Evolutionary conservation across 2,329 filamentous ascomycete species (phyloP).

Genomic region (Conoideocrella luteorostrata): DNA sequence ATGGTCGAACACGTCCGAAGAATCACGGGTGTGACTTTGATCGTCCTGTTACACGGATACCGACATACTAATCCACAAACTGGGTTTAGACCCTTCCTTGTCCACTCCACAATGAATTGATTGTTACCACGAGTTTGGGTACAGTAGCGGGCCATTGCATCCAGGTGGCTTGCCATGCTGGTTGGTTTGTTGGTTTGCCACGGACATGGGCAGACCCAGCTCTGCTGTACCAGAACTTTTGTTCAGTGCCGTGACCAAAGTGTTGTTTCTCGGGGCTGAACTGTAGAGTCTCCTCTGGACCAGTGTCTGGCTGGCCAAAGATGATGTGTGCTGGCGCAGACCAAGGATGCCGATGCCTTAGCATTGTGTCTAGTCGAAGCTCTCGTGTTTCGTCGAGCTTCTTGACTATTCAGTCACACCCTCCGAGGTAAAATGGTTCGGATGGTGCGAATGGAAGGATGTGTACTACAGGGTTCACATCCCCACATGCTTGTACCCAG

Average conservation of each 20-base stretch:
- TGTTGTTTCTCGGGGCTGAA: too few species aligned
- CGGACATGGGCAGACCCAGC: too few species aligned
- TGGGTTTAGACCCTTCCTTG: not conserved
- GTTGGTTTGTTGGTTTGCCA: not conserved
- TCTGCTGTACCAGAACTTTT: too few species aligned
- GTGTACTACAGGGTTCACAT: not conserved
- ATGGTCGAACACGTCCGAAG: not conserved
- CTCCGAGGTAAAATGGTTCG: not conserved
- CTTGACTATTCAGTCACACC: too few species aligned
- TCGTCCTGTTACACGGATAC: not conserved
- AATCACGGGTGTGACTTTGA: not conserved
- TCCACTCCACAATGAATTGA: not conserved
- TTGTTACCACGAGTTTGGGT: not conserved
- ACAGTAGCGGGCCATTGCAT: too few species aligned
- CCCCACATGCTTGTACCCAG: not conserved
- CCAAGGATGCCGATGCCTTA: too few species aligned
- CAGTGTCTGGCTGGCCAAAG: too few species aligned
- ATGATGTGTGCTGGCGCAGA: too few species aligned
- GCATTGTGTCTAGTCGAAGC: too few species aligned
- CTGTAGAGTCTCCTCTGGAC: too few species aligned
- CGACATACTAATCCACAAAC: not conserved
- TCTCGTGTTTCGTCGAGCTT: too few species aligned
- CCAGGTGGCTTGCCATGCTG: not conserved
- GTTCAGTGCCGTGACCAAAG: too few species aligned
- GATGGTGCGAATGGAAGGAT: not conserved